Percentiles rank a stretch among this genome's conserved stretches.
Evolutionary conservation across 1,284 basidiomycete genomes (phyloP).

Genomic region (Volvariella volvacea): DNA sequence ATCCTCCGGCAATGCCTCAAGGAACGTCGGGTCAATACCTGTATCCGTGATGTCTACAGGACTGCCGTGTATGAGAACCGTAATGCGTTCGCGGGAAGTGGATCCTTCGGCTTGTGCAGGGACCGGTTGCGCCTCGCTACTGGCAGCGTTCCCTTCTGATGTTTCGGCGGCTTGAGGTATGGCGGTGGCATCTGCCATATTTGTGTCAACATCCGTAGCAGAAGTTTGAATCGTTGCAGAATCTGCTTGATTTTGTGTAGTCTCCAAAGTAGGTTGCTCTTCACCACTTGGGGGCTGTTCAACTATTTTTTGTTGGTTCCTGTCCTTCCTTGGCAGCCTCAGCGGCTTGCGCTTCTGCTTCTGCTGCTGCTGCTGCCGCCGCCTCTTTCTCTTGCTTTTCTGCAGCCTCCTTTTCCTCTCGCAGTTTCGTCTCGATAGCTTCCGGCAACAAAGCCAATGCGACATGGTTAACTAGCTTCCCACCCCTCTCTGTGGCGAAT

Average conservation of each 20-base stretch:
- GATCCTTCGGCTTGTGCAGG: conserved; percentile 18
- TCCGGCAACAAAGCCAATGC: conserved; percentile 77
- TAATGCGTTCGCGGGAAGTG: conserved; percentile 44
- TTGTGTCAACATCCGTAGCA: conserved; percentile 28
- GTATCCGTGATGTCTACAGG: conserved; percentile 98
- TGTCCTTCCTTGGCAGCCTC: conserved; percentile 2
- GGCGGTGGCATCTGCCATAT: conserved; percentile 32
- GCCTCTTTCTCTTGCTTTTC: conserved; percentile 26
- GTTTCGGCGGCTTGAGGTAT: conserved; percentile 22
- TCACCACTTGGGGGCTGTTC: conserved; percentile 1
- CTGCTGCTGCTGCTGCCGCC: conserved; percentile 24
- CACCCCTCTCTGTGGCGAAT: conserved; percentile 62
- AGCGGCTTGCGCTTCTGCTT: conserved; percentile 21
- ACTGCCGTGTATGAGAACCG: conserved; percentile 86
- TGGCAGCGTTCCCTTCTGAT: conserved; percentile 10
- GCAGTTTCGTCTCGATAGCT: conserved; percentile 58
- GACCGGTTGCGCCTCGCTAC: conserved; percentile 14
- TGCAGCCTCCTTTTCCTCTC: conserved; percentile 46
- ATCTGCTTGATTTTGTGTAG: conserved; percentile 13
- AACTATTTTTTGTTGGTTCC: not conserved
- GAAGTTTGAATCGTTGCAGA: conserved; percentile 19
- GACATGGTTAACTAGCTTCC: conserved; percentile 68
- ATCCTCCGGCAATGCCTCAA: conserved; percentile 96
- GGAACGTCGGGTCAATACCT: conserved; percentile 96
- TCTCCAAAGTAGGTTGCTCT: not conserved